Evolutionary conservation across 2,329 filamentous ascomycete genomes (phyloP), one percentile per base, ranked within the genome.

Genomic region (Fusarium sp.): DNA sequence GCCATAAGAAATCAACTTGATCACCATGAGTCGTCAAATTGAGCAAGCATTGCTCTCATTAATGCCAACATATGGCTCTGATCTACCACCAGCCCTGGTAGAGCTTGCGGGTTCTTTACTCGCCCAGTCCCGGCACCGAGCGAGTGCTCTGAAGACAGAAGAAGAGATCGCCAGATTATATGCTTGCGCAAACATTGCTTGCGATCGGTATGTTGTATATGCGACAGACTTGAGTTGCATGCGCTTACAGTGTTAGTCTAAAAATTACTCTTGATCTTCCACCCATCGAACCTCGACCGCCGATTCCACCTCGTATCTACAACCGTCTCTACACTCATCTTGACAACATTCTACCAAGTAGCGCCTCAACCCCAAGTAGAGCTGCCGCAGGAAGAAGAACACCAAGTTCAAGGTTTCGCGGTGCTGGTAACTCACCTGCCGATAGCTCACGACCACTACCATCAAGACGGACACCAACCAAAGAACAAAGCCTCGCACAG

Each of bases 111-210:
- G 85, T 52, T 93, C 91, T 10, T 83, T 97, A 8, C 86, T 97
- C 44, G 90, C 92, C 3, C 93, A 96, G 78, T 97, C 93, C 13
- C 89, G 92, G 34, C 88, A 89, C 75, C 90, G 89, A 73, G 93
- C 92, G 50, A 90, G 88, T 74, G 91, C 87, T 16, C 83, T 97
- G 54, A 97, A 94, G 77, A 86, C 89, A 4, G 93, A 97, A 57
- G 94, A 97, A 78, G 94, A 97, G 78, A 89, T 96, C 69, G 93
- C 91, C n/a, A 87, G 94, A 20, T 85, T 88, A 6, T 96, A 96
- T 78, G 92, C 91, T 6, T 97, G 94, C 77, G 92, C 92, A 15
- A 91, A 97, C 79, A 87, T 99, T 63, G 96, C 96, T 20, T 98
- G 94, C 76, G 93, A 95, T 72, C 88, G 92, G 92, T 92, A 80